phyloP scores from a whole-genome alignment of 2,329 filamentous ascomycete genomes.

The Remersonia thermophila region DNA sequence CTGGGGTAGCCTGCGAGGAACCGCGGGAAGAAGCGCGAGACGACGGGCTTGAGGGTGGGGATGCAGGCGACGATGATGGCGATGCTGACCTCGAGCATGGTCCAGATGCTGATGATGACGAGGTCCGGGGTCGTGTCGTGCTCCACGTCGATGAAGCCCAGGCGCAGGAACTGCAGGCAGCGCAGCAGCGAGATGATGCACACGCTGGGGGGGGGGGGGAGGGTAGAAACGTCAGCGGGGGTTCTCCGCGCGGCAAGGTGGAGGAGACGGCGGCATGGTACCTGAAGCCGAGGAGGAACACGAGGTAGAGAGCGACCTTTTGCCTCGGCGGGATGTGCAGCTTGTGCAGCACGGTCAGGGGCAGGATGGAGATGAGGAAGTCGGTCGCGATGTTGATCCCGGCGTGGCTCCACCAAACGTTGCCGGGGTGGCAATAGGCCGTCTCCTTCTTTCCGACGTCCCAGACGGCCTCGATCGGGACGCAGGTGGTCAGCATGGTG shows the following conservation, averaged over 20 bases:
- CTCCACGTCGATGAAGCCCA: background rate
- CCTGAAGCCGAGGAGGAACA: constrained; percentile 8
- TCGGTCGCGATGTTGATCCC: constrained; percentile 7
- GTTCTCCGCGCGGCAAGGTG: too few relatives aligned
- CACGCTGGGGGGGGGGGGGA: background rate
- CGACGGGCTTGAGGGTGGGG: background rate
- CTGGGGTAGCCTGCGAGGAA: background rate
- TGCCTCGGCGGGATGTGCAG: constrained; percentile 1
- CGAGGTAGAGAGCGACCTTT: constrained; percentile 5
- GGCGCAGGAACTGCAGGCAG: too few relatives aligned
- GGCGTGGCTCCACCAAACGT: background rate
- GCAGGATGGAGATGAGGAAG: constrained; percentile 9
- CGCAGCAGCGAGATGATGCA: background rate
- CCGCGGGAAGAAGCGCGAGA: background rate
- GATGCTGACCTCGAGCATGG: background rate
- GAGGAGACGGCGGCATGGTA: background rate
- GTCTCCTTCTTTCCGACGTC: background rate
- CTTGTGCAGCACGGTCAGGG: constrained; percentile 3
- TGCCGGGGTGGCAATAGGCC: too few relatives aligned
- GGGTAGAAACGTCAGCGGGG: too few relatives aligned
- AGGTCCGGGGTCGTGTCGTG: background rate
- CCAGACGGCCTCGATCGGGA: constrained; percentile 5
- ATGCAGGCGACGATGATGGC: constrained; percentile 1
- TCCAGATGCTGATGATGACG: background rate
- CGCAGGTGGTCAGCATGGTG: constrained; percentile 4